Conservation (phyloP, 2,329 filamentous ascomycete genomes). For the Zymoseptoria tritici region DNA sequence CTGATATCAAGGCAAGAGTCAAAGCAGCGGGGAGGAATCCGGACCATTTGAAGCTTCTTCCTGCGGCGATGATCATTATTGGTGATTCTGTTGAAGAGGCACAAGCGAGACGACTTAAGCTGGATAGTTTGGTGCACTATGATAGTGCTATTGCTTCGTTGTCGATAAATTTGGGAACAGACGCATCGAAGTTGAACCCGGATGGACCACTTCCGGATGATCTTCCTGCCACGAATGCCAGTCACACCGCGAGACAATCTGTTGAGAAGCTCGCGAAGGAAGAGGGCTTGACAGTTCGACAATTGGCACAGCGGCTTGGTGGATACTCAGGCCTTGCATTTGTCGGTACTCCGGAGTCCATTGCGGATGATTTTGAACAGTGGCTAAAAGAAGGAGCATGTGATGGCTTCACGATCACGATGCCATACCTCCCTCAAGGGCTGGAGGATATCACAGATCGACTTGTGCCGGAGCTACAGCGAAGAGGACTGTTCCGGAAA, state of each 20-base stretch:
- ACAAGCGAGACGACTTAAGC: constrained; percentile 18
- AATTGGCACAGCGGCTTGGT: constrained; percentile 19
- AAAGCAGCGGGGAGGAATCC: constrained; percentile 15
- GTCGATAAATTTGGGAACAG: constrained; percentile 18
- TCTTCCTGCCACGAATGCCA: constrained; percentile 20
- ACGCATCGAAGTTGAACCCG: constrained; percentile 17
- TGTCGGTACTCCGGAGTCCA: constrained; percentile 15
- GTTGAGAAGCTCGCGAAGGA: constrained; percentile 17
- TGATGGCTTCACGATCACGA: constrained; percentile 21
- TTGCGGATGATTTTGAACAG: constrained; percentile 19
- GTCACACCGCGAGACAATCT: constrained; percentile 13
- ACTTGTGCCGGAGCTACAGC: constrained; percentile 20
- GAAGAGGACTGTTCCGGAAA: constrained; percentile 17
- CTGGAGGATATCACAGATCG: constrained; percentile 19
- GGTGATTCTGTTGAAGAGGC: constrained; percentile 20
- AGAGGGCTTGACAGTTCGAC: constrained; percentile 19
- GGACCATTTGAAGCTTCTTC: constrained; percentile 21
- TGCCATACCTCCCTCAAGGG: constrained; percentile 21
- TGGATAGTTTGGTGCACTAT: constrained; percentile 20
- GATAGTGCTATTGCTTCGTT: constrained; percentile 21
- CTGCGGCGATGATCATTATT: constrained; percentile 22
- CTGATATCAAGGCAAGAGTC: constrained; percentile 19
- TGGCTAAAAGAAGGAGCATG: constrained; percentile 19
- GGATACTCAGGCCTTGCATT: constrained; percentile 20
- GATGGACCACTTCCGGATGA: constrained; percentile 19